Evolutionary conservation across 164 flowering plant genomes (phyloP), one percentile per base, ranked within the genome.

Genomic region (Umbilicus rupestris): DNA sequence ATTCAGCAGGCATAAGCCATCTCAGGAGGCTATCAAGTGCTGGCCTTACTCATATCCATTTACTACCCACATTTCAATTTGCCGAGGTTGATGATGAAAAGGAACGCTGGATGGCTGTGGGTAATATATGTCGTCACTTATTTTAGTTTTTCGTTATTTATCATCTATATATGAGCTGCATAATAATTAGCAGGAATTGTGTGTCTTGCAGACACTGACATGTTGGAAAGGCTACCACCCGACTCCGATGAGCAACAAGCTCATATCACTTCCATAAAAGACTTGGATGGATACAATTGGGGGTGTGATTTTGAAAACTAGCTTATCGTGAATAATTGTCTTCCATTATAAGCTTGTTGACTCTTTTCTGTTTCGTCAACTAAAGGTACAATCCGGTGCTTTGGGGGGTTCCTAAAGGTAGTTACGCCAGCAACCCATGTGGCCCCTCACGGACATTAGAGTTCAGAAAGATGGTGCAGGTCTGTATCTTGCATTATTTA

Each of bases 321-420:
- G n/a, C 39, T 73, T 49, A 30, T 5, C 33, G 26, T 12, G 28
- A 26, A 8, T n/a, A 11, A 3, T 33, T 22, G 17, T 59, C 29
- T 49, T n/a, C 4, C 39, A 44, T 7, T 19, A 1, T 55, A 39
- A 62, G 57, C 66, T 64, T 39, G 62, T 39, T 66, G 45, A 19
- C 29, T 12, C 49, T 22, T 42, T 55, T 3, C 35, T 17, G 42
- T 44, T 35, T 46, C 44, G 70, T 33, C 24, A 20, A 72, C 22
- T 22, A 26, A 64, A 93, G 98, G 73, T 94, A 94, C 75, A 86
- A 94, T 77, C 98, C 98, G 66, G 88, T 90, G 71, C 84, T 94
- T 8, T 94, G 95, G 96, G 98, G 97, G 12, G 93, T 89, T 41
- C 98, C 97, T 17, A 90, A 94, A 76, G 98, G 98, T 80, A 94